phyloP scores from a whole-genome alignment of 805 yeast genomes.

The Monosporozyma servazzii region DNA sequence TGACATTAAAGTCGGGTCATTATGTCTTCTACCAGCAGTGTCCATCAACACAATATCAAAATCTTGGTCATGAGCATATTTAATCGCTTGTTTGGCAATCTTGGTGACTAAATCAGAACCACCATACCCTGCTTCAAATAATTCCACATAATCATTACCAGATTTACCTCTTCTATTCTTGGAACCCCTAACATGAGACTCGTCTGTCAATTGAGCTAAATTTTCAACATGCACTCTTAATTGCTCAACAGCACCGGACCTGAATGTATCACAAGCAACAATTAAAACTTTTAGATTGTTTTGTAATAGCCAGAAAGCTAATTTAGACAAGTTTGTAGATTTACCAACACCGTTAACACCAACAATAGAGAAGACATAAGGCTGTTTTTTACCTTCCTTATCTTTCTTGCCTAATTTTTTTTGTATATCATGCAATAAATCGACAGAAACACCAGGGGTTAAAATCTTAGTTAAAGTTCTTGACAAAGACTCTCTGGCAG shows the following conservation, averaged over 20 bases:
- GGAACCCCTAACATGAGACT: slow-evolving; percentile 30
- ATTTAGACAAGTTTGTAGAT: slow-evolving; percentile 86
- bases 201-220: slow-evolving; percentile 55
- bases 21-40: slow-evolving; percentile 96
- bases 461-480: slow-evolving; percentile 63
- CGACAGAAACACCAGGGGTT: slow-evolving; percentile 88
- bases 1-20: slow-evolving; percentile 90
- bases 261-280: slow-evolving; percentile 95
- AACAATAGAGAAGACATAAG: slow-evolving; percentile 93
- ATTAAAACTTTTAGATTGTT: slow-evolving; percentile 78
- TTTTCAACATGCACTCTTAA: slow-evolving; percentile 87
- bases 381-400: slow-evolving; percentile 34
- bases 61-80: slow-evolving; percentile 56
- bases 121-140: slow-evolving; percentile 93
- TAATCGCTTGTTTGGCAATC: slow-evolving; percentile 85
- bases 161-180: slow-evolving; percentile 31
- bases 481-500: slow-evolving; percentile 56
- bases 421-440: slow-evolving; percentile 74
- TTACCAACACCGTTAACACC: slow-evolving; percentile 99
- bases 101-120: slow-evolving; percentile 91
- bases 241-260: slow-evolving; percentile 99
- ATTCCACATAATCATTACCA: slow-evolving; percentile 45
- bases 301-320: slow-evolving; percentile 92
- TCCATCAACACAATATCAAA: slow-evolving; percentile 88
- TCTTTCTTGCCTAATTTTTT: slow-evolving; percentile 24